Evolutionary conservation across 2,329 filamentous ascomycete genomes (phyloP).

Genomic region (Exophiala sideris): DNA sequence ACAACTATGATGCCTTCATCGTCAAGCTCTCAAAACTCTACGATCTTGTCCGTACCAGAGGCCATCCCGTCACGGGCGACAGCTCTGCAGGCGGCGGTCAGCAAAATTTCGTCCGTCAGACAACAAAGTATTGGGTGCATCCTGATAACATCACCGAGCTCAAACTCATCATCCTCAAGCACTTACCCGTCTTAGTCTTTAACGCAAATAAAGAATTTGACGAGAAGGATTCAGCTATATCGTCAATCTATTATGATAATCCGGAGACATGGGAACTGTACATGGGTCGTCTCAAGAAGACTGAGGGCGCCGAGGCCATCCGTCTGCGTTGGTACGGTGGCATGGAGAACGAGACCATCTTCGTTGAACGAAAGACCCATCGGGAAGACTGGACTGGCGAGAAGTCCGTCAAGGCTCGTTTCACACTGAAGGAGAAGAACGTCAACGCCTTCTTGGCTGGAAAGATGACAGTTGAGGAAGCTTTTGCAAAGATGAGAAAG

Average conservation of each 20-base stretch:
- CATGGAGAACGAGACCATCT: conserved; percentile 93
- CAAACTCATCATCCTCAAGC: conserved; percentile 96
- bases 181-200: conserved; percentile 94
- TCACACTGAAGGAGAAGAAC: conserved; percentile 93
- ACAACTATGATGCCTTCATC: conserved; percentile 95
- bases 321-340: conserved; percentile 96
- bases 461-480: conserved; percentile 74
- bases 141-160: conserved; percentile 97
- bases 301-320: conserved; percentile 93
- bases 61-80: conserved; percentile 89
- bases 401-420: conserved; percentile 97
- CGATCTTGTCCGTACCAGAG: conserved; percentile 87
- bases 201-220: conserved; percentile 97
- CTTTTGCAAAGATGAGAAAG: conserved; percentile 95
- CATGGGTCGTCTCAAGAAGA: conserved; percentile 91
- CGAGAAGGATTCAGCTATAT: conserved; percentile 84
- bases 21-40: conserved; percentile 93
- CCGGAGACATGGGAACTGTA: conserved; percentile 92
- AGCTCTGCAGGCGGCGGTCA: conserved; percentile 85
- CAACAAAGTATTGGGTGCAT: conserved; percentile 99
- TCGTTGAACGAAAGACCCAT: conserved; percentile 96
- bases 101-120: conserved; percentile 93
- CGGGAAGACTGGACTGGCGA: conserved; percentile 99
- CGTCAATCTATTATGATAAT: conserved; percentile 98
- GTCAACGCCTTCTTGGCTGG: conserved; percentile 87